A percentile compares a stretch with the other conserved stretches of the same genome.
phyloP scores from a whole-genome alignment of 2,329 filamentous ascomycete species.

The Dactylellina haptotyla region DNA sequence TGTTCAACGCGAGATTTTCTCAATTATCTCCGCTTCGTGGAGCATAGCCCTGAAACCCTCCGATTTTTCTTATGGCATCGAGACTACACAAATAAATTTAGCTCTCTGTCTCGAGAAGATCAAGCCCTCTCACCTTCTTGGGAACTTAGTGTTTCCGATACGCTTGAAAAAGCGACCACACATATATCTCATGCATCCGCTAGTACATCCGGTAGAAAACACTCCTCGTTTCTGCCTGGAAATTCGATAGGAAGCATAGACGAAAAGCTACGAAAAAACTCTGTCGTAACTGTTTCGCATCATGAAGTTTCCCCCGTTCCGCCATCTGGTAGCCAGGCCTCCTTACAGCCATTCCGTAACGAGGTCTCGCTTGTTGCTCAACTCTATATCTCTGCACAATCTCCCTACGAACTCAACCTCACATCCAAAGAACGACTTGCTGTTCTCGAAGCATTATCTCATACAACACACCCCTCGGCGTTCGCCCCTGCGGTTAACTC shows the following conservation, averaged over 20 bases:
- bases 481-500: conserved; percentile 46
- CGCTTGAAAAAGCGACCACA: conserved; percentile 47
- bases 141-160: conserved; percentile 36
- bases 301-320: conserved; percentile 49
- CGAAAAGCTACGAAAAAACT: conserved; percentile 43
- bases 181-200: conserved; percentile 43
- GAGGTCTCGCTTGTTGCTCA: conserved; percentile 45
- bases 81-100: conserved; percentile 49
- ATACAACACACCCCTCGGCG: conserved; percentile 50
- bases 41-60: conserved; percentile 50
- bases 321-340: conserved; percentile 39
- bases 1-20: conserved; percentile 51
- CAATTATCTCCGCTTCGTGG: conserved; percentile 53
- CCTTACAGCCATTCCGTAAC: conserved; percentile 49
- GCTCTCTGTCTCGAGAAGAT: conserved; percentile 29
- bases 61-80: conserved; percentile 50
- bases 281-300: conserved; percentile 44
- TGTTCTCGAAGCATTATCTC: conserved; percentile 45
- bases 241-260: conserved; percentile 43
- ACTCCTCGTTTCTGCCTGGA: conserved; percentile 41
- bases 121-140: conserved; percentile 44
- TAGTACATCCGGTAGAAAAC: conserved; percentile 37
- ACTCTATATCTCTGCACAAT: conserved; percentile 50
- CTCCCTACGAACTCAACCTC: conserved; percentile 51
- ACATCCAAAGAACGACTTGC: conserved; percentile 46